Base-by-base conservation (phyloP, 139 green algal species). In the Tetradesmus obliquus region DNA sequence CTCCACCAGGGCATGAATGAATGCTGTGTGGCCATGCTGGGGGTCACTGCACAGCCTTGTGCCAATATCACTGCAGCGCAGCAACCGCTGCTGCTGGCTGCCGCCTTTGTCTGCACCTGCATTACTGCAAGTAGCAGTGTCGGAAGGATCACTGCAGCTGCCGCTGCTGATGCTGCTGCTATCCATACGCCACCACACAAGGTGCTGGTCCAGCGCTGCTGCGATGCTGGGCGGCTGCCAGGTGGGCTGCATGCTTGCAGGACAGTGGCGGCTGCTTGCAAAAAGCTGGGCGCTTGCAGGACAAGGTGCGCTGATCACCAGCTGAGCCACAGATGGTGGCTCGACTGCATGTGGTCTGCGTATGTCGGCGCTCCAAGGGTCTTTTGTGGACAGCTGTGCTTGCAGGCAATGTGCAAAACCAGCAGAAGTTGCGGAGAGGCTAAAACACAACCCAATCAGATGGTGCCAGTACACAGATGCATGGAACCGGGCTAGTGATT, bases 1-100 rank as follows among this genome's bases (percentile, higher is more conserved):
- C 32, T 79, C 19, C 8, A 88, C 9, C n/a, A 88, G 12, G 15
- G 83, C 83, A 76, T 89, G 62, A 51, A 89, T 55, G 45, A 89
- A 89, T 9, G 84, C 84, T 58, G 60, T 89, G 22, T 89, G 84
- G 12, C 84, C 84, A 51, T 57, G 20, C 19, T 82, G 85, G 2
- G 32, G 32, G 17, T 89, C 85, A 15, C 85, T 89, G 66, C 5
- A 51, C 3, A 82, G 4, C 45, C 51, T 19, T 17, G 51, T n/a
- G 22, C 15, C 85, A 20, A 82, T 66, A n/a, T n/a, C 15, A 12
- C 51, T 19, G 1, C 55, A n/a, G 5, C 10, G 19, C 53, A 62
- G 53, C 22, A 51, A 20, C 55, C 19, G 54, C 83, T 88, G 76
- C 76, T n/a, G 20, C 22, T 87, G 13, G 7, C 10, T 85, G 80